Evolutionary conservation across 257 asterid species (phyloP).

Genomic region (Solanum sejunctum): DNA sequence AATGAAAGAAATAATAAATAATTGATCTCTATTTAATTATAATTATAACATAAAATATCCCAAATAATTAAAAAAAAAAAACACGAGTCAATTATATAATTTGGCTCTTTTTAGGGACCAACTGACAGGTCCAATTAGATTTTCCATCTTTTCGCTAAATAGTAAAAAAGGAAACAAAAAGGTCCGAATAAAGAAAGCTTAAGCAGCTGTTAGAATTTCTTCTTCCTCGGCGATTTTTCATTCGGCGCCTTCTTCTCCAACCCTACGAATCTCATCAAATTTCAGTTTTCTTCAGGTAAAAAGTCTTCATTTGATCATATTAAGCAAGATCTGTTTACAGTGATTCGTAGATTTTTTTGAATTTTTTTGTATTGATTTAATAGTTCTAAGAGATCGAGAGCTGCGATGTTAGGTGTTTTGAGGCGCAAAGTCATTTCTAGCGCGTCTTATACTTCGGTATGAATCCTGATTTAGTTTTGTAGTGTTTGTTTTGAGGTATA

Average conservation of each 20-base stretch:
- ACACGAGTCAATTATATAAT: background rate
- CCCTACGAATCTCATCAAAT: background rate
- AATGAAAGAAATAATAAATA: no score
- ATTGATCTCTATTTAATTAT: background rate
- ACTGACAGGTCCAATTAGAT: background rate
- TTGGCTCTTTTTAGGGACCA: background rate
- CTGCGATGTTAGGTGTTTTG: constrained; percentile 71
- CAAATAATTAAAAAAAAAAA: background rate
- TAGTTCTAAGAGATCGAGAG: constrained; percentile 22
- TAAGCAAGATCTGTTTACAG: background rate
- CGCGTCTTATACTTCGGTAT: constrained; percentile 54
- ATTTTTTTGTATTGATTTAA: background rate
- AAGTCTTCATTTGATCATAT: background rate
- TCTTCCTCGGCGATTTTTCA: background rate
- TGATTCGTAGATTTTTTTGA: background rate
- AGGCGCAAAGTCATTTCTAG: constrained; percentile 74
- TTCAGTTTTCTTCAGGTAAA: background rate
- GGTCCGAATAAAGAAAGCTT: background rate
- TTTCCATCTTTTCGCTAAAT: background rate
- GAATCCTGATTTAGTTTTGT: background rate
- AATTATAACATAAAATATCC: background rate
- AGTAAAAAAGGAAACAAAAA: background rate
- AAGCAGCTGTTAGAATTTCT: background rate
- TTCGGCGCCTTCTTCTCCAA: background rate
- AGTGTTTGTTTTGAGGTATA: background rate